These are phyloP conservation scores for Nakazawaea molendinolei DNA, from an alignment of 805 yeast genomes.

Conservation along the genomic window DNA sequence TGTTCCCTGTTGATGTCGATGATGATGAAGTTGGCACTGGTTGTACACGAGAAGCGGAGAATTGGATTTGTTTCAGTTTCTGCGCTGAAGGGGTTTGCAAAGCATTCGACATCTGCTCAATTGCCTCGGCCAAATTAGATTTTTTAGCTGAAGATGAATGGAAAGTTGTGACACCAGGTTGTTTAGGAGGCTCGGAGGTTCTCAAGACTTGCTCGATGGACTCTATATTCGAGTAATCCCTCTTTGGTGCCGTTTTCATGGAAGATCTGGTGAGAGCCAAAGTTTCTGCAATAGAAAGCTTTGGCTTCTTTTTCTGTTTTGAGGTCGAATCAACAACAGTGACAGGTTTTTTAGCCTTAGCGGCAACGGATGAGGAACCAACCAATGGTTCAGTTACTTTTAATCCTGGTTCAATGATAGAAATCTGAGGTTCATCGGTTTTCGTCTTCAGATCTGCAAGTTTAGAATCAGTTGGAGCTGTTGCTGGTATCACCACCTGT, in stretches of 20 bases:
- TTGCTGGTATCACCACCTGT: too few species aligned
- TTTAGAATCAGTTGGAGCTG: too few species aligned
- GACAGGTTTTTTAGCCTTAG: slow-evolving; percentile 1
- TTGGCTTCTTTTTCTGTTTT: slow-evolving; percentile 15
- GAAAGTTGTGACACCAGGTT: slow-evolving; percentile 2
- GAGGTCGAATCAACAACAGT: slow-evolving; percentile 4
- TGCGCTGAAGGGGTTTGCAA: slow-evolving; percentile 14
- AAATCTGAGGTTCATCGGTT: too few species aligned
- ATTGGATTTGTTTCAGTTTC: slow-evolving; percentile 19
- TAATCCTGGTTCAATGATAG: too few species aligned
- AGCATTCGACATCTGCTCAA: slow-evolving; percentile 31
- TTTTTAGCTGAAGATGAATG: slow-evolving; percentile 14
- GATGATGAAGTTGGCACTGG: slow-evolving; percentile 2
- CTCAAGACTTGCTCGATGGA: slow-evolving; percentile 12
- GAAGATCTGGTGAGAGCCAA: slow-evolving; percentile 46
- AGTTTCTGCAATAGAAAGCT: slow-evolving; percentile 53
- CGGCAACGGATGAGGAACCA: not conserved
- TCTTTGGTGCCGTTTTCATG: slow-evolving; percentile 26
- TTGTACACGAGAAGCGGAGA: too few species aligned
- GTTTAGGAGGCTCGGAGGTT: slow-evolving; percentile 11
- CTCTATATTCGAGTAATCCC: slow-evolving; percentile 25
- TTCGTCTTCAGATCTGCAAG: too few species aligned
- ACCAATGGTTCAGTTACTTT: too few species aligned
- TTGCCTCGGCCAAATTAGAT: slow-evolving; percentile 25
- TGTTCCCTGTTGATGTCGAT: slow-evolving; percentile 1